Evolutionary conservation across 495 filamentous ascomycete genomes (phyloP).

Genomic region (Cladorrhinum samala): DNA sequence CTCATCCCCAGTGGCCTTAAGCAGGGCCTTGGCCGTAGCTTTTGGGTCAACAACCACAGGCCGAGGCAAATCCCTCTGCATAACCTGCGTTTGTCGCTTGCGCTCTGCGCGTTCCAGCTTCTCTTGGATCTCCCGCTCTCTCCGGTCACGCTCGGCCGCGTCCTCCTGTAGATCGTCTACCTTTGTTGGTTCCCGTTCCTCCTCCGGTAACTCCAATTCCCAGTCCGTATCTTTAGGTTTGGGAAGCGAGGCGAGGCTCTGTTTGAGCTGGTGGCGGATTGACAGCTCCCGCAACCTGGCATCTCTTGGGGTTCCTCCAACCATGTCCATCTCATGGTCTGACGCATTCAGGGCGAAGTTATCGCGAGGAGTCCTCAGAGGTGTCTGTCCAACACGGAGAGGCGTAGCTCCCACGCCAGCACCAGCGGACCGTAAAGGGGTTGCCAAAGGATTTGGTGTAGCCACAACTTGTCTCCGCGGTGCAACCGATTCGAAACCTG

Average conservation of each 20-base stretch:
- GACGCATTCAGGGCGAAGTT: constrained; percentile 76
- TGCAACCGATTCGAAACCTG: constrained; percentile 80
- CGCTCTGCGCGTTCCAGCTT: constrained; percentile 70
- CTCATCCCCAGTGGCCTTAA: constrained; percentile 49
- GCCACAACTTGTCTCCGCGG: constrained; percentile 74
- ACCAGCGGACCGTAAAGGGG: constrained; percentile 68
- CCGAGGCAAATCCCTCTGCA: constrained; percentile 78
- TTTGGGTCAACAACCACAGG: constrained; percentile 67
- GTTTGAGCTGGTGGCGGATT: constrained; percentile 61
- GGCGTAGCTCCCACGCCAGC: constrained; percentile 70
- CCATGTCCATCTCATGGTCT: constrained; percentile 56
- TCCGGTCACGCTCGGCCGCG: constrained; percentile 71
- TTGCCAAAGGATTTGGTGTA: constrained; percentile 93
- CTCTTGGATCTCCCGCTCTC: constrained; percentile 61
- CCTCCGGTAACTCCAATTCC: constrained; percentile 88
- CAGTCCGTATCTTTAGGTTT: constrained; percentile 88
- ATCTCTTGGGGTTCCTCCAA: constrained; percentile 74
- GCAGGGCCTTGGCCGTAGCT: constrained; percentile 34
- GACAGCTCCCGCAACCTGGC: constrained; percentile 67
- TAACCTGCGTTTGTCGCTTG: constrained; percentile 77
- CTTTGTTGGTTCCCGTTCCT: constrained; percentile 56
- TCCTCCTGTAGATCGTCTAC: constrained; percentile 66
- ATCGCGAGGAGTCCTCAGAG: constrained; percentile 86
- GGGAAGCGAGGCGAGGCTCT: constrained; percentile 73
- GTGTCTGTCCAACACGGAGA: constrained; percentile 69